Conservation (phyloP, 345 rosid genomes). For the Hibiscus trionum region DNA sequence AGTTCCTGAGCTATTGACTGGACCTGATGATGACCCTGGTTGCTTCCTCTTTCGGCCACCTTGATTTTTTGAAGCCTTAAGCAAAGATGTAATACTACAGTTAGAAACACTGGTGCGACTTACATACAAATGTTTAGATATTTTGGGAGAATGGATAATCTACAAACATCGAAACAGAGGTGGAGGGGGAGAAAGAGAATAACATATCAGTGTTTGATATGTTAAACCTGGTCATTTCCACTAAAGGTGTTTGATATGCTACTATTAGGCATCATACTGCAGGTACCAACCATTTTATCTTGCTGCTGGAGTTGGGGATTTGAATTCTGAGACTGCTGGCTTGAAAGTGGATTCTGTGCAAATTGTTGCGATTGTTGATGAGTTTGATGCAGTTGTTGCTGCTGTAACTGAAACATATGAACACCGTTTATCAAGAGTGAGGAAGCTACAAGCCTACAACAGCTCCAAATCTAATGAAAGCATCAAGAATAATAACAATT, state of each 20-base stretch:
- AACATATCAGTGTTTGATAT: not conserved
- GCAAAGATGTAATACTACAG: conserved; percentile 2
- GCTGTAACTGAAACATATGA: conserved; percentile 27
- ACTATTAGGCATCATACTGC: conserved; percentile 33
- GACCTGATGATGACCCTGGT: conserved; percentile 43
- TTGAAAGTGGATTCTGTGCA: conserved; percentile 33
- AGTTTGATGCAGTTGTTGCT: conserved; percentile 36
- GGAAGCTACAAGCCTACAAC: conserved; percentile 1
- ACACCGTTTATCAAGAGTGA: conserved; percentile 3
- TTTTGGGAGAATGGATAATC: not conserved
- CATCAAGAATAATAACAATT: not conserved
- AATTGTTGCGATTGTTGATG: conserved; percentile 33
- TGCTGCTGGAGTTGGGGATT: conserved; percentile 34
- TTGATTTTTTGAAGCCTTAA: conserved; percentile 45
- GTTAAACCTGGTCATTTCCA: conserved; percentile 43
- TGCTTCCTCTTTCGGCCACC: conserved; percentile 45
- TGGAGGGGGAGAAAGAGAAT: not conserved
- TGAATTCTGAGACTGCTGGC: conserved; percentile 40
- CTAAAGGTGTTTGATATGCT: conserved; percentile 37
- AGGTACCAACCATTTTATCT: conserved; percentile 33
- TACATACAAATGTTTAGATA: not conserved
- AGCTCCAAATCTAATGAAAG: not conserved
- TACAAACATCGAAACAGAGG: not conserved
- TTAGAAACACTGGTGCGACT: conserved; percentile 7
- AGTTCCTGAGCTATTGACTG: conserved; percentile 49